Conservation (phyloP, 192 early-diverging fungal species). For the Mortierella alpina region DNA sequence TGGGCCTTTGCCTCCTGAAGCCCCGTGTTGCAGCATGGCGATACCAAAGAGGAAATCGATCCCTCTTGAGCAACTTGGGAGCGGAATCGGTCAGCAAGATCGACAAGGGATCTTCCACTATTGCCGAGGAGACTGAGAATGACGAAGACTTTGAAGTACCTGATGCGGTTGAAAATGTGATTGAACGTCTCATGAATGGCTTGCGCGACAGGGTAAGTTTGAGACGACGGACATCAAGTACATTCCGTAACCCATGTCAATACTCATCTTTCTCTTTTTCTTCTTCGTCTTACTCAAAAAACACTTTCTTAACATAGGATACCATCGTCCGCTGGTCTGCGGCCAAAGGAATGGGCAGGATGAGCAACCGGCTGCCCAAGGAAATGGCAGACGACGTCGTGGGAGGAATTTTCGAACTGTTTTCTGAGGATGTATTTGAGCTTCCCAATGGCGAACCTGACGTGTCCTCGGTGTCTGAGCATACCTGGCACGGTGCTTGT, state of each 20-base stretch:
- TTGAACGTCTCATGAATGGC: slow-evolving; percentile 86
- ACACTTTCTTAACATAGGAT: slow-evolving; percentile 54
- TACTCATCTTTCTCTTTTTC: background rate
- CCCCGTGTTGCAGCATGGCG: slow-evolving; percentile 76
- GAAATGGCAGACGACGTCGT: slow-evolving; percentile 89
- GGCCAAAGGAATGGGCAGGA: slow-evolving; percentile 95
- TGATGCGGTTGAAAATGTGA: slow-evolving; percentile 82
- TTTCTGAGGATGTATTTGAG: slow-evolving; percentile 82
- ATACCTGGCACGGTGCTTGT: slow-evolving; percentile 95
- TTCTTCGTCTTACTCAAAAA: background rate
- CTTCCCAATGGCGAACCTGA: slow-evolving; percentile 60
- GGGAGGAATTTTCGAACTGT: slow-evolving; percentile 77
- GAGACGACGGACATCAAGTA: background rate
- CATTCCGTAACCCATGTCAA: slow-evolving; percentile 1
- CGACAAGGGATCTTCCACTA: slow-evolving; percentile 34
- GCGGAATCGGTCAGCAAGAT: background rate
- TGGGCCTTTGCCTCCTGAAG: slow-evolving; percentile 83
- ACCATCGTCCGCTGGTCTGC: slow-evolving; percentile 98
- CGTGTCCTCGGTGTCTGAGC: slow-evolving; percentile 85
- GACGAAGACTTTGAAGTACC: slow-evolving; percentile 82
- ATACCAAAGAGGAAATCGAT: slow-evolving; percentile 76
- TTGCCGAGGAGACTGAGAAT: slow-evolving; percentile 57
- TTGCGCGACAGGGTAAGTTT: slow-evolving; percentile 79
- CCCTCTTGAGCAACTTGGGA: slow-evolving; percentile 66
- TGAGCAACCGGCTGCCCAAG: slow-evolving; percentile 82